Conservation (phyloP, 495 filamentous ascomycete genomes). For the Tirmania nivea region DNA sequence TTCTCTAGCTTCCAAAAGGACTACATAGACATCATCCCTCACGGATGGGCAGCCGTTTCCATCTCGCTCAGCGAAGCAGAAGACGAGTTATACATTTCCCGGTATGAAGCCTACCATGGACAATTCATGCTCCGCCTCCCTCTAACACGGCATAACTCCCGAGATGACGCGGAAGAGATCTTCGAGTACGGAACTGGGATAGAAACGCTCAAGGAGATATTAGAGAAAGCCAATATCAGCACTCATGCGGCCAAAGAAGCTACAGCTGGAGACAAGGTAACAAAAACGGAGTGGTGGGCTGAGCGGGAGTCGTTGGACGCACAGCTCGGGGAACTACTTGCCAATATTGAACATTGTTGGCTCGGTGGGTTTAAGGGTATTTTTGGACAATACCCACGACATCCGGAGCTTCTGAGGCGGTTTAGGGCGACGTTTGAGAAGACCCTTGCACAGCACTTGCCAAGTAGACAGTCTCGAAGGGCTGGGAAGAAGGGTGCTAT, state of each 20-base stretch:
- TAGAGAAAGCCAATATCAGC: slow-evolving; percentile 53
- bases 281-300: slow-evolving; percentile 71
- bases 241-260: slow-evolving; percentile 50
- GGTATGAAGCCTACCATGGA: slow-evolving; percentile 44
- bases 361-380: slow-evolving; percentile 83
- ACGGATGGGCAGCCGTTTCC: slow-evolving; percentile 65
- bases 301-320: slow-evolving; percentile 58
- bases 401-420: slow-evolving; percentile 37
- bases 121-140: slow-evolving; percentile 77
- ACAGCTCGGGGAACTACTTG: slow-evolving; percentile 52
- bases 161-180: slow-evolving; percentile 57
- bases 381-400: slow-evolving; percentile 48
- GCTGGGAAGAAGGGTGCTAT: slow-evolving; percentile 20
- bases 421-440: slow-evolving; percentile 58
- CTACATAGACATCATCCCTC: slow-evolving; percentile 63
- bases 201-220: slow-evolving; percentile 60
- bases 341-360: slow-evolving; percentile 80
- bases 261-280: slow-evolving; percentile 27
- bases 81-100: slow-evolving; percentile 64
- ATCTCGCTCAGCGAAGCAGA: slow-evolving; percentile 56
- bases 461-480: slow-evolving; percentile 47
- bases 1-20: slow-evolving; percentile 39
- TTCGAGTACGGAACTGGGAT: slow-evolving; percentile 66
- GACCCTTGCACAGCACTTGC: slow-evolving; percentile 72
- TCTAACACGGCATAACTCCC: slow-evolving; percentile 52